Percentiles rank a stretch among this genome's conserved stretches.
Evolutionary conservation across 495 filamentous ascomycete species (phyloP).

Genomic region (Xylaria longipes): DNA sequence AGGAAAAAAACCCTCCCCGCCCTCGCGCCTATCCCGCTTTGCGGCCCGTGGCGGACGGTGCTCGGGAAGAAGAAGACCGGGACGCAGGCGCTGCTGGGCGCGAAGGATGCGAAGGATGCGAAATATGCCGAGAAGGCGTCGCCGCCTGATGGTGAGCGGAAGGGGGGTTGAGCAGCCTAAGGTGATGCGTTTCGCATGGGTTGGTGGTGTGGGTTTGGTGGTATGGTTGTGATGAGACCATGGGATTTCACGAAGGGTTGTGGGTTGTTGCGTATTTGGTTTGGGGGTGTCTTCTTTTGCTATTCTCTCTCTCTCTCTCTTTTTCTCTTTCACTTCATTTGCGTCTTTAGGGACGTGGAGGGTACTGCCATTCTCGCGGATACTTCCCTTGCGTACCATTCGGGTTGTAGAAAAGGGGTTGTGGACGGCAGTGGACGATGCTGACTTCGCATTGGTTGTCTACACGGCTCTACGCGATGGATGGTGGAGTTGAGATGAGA

Average conservation of each 20-base stretch:
- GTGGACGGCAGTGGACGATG: no score
- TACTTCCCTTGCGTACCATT: neutral
- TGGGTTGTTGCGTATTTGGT: no score
- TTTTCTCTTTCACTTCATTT: neutral
- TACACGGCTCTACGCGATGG: no score
- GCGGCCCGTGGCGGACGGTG: neutral
- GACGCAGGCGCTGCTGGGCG: neutral
- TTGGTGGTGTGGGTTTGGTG: no score
- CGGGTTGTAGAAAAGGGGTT: neutral
- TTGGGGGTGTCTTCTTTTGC: no score
- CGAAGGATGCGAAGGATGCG: neutral
- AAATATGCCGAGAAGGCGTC: neutral
- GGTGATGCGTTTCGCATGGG: neutral
- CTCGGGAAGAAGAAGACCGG: neutral
- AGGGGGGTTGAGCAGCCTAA: constrained; percentile 22
- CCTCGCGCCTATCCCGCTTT: constrained; percentile 17
- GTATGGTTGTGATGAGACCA: no score
- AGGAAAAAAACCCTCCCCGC: neutral
- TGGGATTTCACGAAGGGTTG: no score
- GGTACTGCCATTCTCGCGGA: neutral
- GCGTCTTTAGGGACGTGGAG: neutral
- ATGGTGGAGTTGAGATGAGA: no score
- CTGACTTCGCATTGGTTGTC: no score
- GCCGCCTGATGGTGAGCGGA: constrained; percentile 10
- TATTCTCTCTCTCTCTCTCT: neutral